Evolutionary conservation across 148 eudicot species (phyloP).

Genomic region (Limonium bicolor): DNA sequence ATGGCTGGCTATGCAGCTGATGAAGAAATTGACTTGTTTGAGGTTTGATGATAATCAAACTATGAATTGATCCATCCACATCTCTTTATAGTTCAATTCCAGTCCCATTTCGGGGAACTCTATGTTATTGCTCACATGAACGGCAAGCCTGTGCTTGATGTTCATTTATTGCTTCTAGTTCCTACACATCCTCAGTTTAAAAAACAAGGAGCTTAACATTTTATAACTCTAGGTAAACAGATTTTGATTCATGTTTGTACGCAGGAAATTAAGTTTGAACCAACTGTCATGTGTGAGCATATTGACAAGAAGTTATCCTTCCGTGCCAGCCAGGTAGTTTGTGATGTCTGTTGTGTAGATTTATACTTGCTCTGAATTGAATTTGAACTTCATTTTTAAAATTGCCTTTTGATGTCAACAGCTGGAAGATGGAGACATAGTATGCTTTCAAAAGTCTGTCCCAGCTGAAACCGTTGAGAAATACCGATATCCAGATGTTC

Average conservation of each 20-base stretch:
- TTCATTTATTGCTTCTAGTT: no score
- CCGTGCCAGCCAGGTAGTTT: conserved; percentile 44
- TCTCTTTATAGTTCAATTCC: no score
- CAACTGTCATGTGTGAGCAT: conserved; percentile 61
- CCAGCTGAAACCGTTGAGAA: conserved; percentile 27
- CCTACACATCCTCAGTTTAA: no score
- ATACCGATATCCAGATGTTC: conserved; percentile 50
- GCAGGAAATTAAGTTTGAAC: conserved; percentile 75
- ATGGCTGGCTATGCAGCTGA: conserved; percentile 42
- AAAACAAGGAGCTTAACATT: background rate
- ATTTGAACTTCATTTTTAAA: background rate
- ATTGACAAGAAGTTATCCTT: conserved; percentile 44
- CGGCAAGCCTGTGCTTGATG: no score
- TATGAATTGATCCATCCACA: no score
- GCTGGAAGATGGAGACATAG: conserved; percentile 79
- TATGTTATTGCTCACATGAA: no score
- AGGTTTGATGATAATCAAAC: conserved; percentile 29
- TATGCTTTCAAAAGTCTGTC: conserved; percentile 52
- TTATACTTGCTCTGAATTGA: background rate
- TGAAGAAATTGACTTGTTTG: conserved; percentile 59
- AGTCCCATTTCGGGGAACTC: no score
- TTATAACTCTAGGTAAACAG: background rate
- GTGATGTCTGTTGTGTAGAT: background rate
- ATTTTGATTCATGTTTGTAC: background rate
- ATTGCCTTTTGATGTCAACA: conserved; percentile 5